Base-by-base conservation (phyloP, 1,284 basidiomycete species). In the Inonotus hispidus region DNA sequence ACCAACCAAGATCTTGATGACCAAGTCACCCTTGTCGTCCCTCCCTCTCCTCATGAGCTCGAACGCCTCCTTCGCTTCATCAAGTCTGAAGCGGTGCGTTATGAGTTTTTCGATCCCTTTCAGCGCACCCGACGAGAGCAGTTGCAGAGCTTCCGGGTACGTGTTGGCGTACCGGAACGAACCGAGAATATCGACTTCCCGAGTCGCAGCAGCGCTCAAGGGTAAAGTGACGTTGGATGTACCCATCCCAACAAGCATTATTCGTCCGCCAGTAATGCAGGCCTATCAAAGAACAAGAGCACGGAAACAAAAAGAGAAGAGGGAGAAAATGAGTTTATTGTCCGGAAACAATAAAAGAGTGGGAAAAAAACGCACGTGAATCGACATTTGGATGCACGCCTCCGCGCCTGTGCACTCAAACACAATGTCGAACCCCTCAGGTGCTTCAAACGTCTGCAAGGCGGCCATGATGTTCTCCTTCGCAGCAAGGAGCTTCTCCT, bases 321-420 rank as follows among this genome's bases (percentile, higher is more conserved):
- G n/a, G 38, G 13, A 3, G 19, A 32, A n/a, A 10, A 52, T 39
- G 43, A 23, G 55, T 37, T 21, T 25, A 13, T 38, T 29, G 21
- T 14, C n/a, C n/a, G 16, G 47, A 0, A 50, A 14, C 53, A 60
- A 62, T 38, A 60, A 43, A 58, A 61, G 65, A 63, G 53, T 67
- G 56, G 54, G 68, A 63, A 65, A 56, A 63, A 65, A 56, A 75
- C 89, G 79, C 75, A 92, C 90, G 74, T 90, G 83, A 66, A 93
- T 81, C 56, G 89, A 87, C 83, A 92, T 87, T 71, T 95, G 92
- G 71, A 95, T 93, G 71, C 90, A 93, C 32, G 84, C 80, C 73
- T 95, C 93, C 1, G 93, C 93, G 66, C 95, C 95, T 4, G 95
- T 96, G 75, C 95, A 98, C 73, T 98, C 95, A 69, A 95, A 92